Percentiles rank a stretch among this genome's conserved stretches.
Evolutionary conservation across 495 filamentous ascomycete species (phyloP).

Genomic region (Pyrenula massariospora): DNA sequence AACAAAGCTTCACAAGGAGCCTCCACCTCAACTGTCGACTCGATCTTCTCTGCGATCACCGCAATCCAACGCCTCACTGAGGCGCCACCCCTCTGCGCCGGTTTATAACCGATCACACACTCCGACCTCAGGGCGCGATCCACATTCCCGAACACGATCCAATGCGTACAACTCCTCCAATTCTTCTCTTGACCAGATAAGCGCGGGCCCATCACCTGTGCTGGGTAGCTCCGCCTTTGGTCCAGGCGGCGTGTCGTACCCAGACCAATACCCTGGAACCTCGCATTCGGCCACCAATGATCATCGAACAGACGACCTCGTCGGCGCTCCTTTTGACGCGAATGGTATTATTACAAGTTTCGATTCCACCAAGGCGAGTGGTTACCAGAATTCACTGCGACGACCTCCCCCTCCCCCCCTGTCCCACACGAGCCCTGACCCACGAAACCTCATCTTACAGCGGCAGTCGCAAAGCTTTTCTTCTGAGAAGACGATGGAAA

Average conservation of each 20-base stretch:
- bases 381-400: slow-evolving; percentile 21
- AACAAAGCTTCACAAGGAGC: slow-evolving; percentile 37
- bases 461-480: slow-evolving; percentile 77
- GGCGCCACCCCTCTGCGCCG: slow-evolving; percentile 61
- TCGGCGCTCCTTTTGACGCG: slow-evolving; percentile 57
- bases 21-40: slow-evolving; percentile 11
- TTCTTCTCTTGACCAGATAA: slow-evolving; percentile 30
- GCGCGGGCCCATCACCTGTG: slow-evolving; percentile 36
- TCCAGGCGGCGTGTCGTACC: slow-evolving; percentile 9
- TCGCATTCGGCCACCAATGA: slow-evolving; percentile 36
- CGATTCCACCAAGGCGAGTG: slow-evolving; percentile 48
- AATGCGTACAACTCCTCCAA: slow-evolving; percentile 41
- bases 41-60: neutral
- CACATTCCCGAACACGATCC: slow-evolving; percentile 34
- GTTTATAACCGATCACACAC: slow-evolving; percentile 34
- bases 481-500: slow-evolving; percentile 48
- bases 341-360: slow-evolving; percentile 54
- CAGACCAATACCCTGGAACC: slow-evolving; percentile 17
- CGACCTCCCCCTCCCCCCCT: slow-evolving; percentile 35
- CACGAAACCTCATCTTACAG: slow-evolving; percentile 42
- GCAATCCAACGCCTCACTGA: slow-evolving; percentile 32
- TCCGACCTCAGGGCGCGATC: slow-evolving; percentile 27
- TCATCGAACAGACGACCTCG: slow-evolving; percentile 58
- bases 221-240: slow-evolving; percentile 18
- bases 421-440: slow-evolving; percentile 47